Evolutionary conservation across 768 basidiomycete species (phyloP).

Genomic region (Phaffia australis): DNA sequence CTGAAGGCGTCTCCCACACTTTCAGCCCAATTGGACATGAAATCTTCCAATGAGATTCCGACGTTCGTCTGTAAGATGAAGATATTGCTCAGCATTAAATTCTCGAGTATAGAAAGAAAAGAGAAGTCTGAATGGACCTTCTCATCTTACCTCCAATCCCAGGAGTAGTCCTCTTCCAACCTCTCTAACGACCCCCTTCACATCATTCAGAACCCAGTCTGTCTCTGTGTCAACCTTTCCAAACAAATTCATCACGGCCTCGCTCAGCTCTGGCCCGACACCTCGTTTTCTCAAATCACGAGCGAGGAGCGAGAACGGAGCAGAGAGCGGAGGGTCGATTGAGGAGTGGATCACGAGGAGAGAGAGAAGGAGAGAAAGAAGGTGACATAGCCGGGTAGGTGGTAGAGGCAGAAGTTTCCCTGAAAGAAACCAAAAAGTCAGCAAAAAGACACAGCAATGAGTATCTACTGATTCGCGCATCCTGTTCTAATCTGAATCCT

Average conservation of each 20-base stretch:
- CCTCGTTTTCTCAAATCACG: constrained; percentile 3
- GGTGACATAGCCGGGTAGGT: neutral
- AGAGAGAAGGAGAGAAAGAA: constrained; percentile 22
- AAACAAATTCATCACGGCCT: neutral
- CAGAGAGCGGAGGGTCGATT: neutral
- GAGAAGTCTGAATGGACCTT: too few relatives aligned
- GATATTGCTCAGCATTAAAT: neutral
- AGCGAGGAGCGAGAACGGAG: constrained; percentile 5
- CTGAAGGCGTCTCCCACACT: constrained; percentile 5
- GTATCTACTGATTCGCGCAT: neutral
- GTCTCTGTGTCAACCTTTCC: neutral
- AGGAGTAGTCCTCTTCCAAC: constrained; percentile 4
- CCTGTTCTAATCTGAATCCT: neutral
- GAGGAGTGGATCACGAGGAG: constrained; percentile 14
- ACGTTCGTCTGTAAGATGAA: too few relatives aligned
- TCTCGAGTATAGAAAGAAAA: neutral
- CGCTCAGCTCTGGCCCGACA: neutral
- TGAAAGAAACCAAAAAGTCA: neutral
- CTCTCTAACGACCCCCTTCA: constrained; percentile 1
- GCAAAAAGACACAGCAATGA: too few relatives aligned
- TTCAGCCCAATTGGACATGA: constrained; percentile 62
- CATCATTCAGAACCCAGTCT: constrained; percentile 4
- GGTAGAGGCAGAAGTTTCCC: constrained; percentile 21
- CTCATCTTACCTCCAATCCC: neutral
- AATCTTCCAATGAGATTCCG: constrained; percentile 45